These are phyloP conservation scores for Solidago caesia DNA, from an alignment of 129 eudicot genomes.

Conservation along the genomic window DNA sequence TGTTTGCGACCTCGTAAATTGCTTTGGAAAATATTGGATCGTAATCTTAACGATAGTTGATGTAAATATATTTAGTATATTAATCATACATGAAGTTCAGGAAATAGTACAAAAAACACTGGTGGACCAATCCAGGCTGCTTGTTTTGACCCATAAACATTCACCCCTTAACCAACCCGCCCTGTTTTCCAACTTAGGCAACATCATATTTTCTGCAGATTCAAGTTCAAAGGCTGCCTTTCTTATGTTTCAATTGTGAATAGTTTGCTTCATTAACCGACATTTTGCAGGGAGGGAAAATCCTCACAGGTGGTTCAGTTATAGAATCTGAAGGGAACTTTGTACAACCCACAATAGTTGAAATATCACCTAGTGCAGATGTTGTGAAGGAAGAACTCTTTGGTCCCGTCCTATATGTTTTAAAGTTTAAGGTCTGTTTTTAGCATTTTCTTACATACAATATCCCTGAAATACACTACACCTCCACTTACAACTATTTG, in stretches of 20 bases:
- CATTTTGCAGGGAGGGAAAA: conserved; percentile 83
- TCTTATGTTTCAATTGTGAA: background rate
- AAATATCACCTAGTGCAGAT: conserved; percentile 67
- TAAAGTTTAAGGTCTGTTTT: conserved; percentile 74
- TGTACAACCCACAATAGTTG: conserved; percentile 91
- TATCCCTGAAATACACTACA: background rate
- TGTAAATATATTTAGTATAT: background rate
- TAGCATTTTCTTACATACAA: background rate
- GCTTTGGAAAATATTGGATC: background rate
- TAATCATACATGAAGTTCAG: background rate
- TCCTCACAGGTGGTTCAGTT: conserved; percentile 74
- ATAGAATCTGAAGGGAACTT: conserved; percentile 90
- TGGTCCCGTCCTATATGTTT: conserved; percentile 84
- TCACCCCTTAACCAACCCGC: background rate
- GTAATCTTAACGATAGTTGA: background rate
- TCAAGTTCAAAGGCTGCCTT: background rate
- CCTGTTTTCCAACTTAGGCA: background rate
- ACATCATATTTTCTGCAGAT: background rate
- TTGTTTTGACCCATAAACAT: background rate
- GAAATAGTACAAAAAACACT: background rate
- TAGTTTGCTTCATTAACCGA: conserved; percentile 18
- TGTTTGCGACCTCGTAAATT: conserved; percentile 2
- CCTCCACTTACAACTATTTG: background rate
- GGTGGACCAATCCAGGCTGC: background rate
- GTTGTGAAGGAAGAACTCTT: conserved; percentile 88